phyloP scores from a whole-genome alignment of 257 asterid species.

The Ocimum tenuiflorum region DNA sequence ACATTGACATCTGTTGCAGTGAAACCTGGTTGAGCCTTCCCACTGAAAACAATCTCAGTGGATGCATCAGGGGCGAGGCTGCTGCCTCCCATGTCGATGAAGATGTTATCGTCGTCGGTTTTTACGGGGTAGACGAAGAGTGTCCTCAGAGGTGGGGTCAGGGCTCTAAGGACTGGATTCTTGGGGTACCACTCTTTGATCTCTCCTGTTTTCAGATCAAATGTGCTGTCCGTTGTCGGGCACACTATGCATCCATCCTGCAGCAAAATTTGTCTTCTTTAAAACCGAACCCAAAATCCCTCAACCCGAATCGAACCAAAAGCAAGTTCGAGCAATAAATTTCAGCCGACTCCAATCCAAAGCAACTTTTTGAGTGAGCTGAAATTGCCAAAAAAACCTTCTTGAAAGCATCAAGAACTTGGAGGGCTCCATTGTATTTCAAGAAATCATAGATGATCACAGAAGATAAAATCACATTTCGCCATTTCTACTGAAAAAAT shows the following conservation, averaged over 20 bases:
- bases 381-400: too few species aligned
- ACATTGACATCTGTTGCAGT: slow-evolving; percentile 80
- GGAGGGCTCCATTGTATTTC: too few species aligned
- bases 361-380: too few species aligned
- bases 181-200: slow-evolving; percentile 95
- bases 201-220: slow-evolving; percentile 66
- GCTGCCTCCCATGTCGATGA: slow-evolving; percentile 47
- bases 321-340: too few species aligned
- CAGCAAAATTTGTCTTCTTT: not conserved
- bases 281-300: too few species aligned
- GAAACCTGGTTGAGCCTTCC: slow-evolving; percentile 89
- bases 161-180: slow-evolving; percentile 80
- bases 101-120: slow-evolving; percentile 59
- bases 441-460: too few species aligned
- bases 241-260: slow-evolving; percentile 96
- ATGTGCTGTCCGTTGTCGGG: slow-evolving; percentile 92
- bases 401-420: too few species aligned
- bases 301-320: too few species aligned
- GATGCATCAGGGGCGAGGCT: slow-evolving; percentile 36
- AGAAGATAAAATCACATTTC: not conserved
- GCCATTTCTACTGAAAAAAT: not conserved
- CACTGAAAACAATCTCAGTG: slow-evolving; percentile 90
- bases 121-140: slow-evolving; percentile 58
- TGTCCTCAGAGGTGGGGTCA: slow-evolving; percentile 72
- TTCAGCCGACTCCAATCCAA: too few species aligned